phyloP scores from a whole-genome alignment of 306 rosid genomes.

The Pueraria montana region DNA sequence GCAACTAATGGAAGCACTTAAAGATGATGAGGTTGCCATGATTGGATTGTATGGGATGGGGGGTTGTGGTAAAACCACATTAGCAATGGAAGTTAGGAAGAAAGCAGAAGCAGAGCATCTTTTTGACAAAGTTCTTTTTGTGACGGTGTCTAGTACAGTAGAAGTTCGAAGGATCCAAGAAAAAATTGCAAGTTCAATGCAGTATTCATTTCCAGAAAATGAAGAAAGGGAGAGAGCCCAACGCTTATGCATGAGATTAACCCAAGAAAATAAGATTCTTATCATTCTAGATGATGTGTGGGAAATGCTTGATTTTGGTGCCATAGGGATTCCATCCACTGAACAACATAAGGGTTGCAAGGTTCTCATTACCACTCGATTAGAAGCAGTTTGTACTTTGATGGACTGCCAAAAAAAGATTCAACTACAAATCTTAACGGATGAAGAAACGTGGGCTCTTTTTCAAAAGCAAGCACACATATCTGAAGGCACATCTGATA shows the following conservation, averaged over 20 bases:
- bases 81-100: constrained; percentile 8
- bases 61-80: constrained; percentile 42
- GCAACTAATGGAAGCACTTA: too few relatives aligned
- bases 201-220: not conserved
- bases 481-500: not conserved
- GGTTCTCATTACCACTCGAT: constrained; percentile 40
- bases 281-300: constrained; percentile 48
- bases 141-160: not conserved
- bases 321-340: constrained; percentile 24
- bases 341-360: not conserved
- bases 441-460: constrained; percentile 32
- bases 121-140: constrained; percentile 38
- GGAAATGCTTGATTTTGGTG: not conserved
- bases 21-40: too few relatives aligned
- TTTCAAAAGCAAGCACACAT: constrained; percentile 4
- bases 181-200: not conserved
- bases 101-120: not conserved
- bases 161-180: constrained; percentile 28
- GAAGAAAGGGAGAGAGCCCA: not conserved
- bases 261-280: not conserved
- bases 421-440: not conserved
- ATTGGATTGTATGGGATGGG: too few relatives aligned
- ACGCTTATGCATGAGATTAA: not conserved
- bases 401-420: constrained; percentile 36
- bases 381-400: not conserved